Percentiles rank a stretch among this genome's conserved stretches.
Conservation (phyloP, 331 rosid species). For the Pyrus hybrid region DNA sequence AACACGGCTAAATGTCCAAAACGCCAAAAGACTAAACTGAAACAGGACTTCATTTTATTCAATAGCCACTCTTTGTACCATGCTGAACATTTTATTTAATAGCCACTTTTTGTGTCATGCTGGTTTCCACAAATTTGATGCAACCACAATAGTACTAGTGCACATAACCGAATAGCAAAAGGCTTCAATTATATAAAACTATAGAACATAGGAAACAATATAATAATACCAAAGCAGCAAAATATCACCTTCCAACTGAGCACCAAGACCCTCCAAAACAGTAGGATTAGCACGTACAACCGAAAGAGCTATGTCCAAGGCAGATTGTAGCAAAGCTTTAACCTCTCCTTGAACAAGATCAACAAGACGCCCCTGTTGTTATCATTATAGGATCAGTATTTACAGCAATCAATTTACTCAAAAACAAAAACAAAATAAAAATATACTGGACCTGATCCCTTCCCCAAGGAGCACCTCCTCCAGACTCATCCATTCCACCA, state of each 20-base stretch:
- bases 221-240: not conserved
- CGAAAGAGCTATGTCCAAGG: conserved; percentile 67
- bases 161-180: not conserved
- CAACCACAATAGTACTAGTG: not conserved
- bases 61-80: not conserved
- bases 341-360: conserved; percentile 95
- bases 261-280: conserved; percentile 91
- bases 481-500: conserved; percentile 91
- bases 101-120: not conserved
- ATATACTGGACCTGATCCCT: conserved; percentile 78
- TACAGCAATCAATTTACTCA: conserved; percentile 8
- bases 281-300: conserved; percentile 87
- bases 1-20: not conserved
- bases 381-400: conserved; percentile 32
- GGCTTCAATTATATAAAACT: not conserved
- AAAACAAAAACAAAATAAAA: conserved; percentile 7
- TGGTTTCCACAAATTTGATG: not conserved
- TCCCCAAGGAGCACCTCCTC: conserved; percentile 74
- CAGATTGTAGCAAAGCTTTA: conserved; percentile 76
- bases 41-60: not conserved
- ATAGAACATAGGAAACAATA: not conserved
- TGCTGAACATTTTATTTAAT: not conserved
- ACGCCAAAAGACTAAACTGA: not conserved
- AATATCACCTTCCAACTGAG: conserved; percentile 74
- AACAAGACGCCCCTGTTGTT: conserved; percentile 79